Base-by-base conservation (phyloP, 176 grass and related monocot species). In the Saccharum officinarum region DNA sequence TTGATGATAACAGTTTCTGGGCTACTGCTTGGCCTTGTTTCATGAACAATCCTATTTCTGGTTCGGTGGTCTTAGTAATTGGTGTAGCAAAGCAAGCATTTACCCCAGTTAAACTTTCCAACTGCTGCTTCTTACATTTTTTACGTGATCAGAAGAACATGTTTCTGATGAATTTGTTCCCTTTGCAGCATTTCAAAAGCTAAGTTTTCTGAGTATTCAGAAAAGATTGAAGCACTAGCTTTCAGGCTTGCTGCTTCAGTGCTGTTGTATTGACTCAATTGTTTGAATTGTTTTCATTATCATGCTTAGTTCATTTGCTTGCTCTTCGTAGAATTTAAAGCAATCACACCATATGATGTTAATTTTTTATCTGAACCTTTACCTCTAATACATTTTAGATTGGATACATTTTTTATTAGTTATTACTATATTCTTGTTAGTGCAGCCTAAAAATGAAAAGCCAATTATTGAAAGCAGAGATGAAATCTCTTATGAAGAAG, bases 141-240 rank as follows among this genome's bases (percentile, higher is more conserved):
- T 28, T 37, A 4, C 41, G 57, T 13, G 18, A 72, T 64, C 25
- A 78, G 23, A 73, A 18, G 5, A 75, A 26, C 65, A 78, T 80
- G n/a, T 59, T 79, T 83, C 46, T 73, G 60, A 67, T 78, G 33
- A 26, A 8, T 69, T 60, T 33, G 3, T 49, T 15, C 65, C 87
- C 42, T 33, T 76, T 80, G 67, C 82, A 96, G 92, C 67, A 55
- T 99, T 68, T 90, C 88, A 62, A 99, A 99, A 88, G 88, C 93
- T 82, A 99, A 99, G 67, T 61, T 96, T 87, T 88, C 84, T 75
- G 92, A 99, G 39, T 99, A 96, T 82, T 99, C 88, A 45, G 90
- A 99, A 84, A 93, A 92, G 78, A 96, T 99, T 82, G 92, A 99
- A 96, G 86, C 90, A 31, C 86, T 99, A 41, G 97, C 92, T 91